Evolutionary conservation across 2,329 filamentous ascomycete species (phyloP), one percentile per base, ranked within the genome.

Genomic region (Botrytis aclada): DNA sequence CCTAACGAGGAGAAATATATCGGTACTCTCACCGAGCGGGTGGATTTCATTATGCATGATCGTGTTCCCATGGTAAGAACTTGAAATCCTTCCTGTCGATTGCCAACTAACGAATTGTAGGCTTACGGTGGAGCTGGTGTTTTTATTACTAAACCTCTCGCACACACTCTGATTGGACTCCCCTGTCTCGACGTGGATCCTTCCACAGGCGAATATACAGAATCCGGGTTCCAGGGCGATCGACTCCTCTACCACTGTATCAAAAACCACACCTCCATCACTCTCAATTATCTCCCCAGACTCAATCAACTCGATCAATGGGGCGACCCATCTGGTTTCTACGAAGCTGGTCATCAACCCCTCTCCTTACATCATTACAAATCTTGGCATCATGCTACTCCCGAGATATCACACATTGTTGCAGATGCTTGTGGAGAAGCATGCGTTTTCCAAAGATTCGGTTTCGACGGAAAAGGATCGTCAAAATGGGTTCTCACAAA

Each of bases 91-190:
- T 25, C 12, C 37, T 12, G 77, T 79, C 47, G 66, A 76, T 45
- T 73, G 6, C 76, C 76, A 2, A 2, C 80, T 80, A 74, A 71
- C 45, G 32, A 29, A 34, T 18, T 5, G 6, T 22, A 71, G 69
- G 79, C 79, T 16, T 80, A 80, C 71, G 80, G 80, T 9, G 80
- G 80, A 34, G 80, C 75, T n/a, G 80, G 80, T 37, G 74, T 80
- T 62, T 78, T 81, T 63, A 60, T 81, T 6, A 80, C 79, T 6
- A 66, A 69, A 4, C 77, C 80, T 29, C 71, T 77, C 20, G 76
- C 76, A 16, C 64, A 74, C 39, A 70, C 75, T 65, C 70, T 81
- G 2, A 66, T 72, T 41, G 66, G 72, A 60, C 66, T 75, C 6
- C 76, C 77, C 4, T 80, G 80, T 58, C 70, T 80, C 25, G 73